Percentiles rank a stretch among this genome's conserved stretches.
These are phyloP conservation scores for Obba rivulosa DNA, from an alignment of 768 basidiomycete genomes.

Conservation along the genomic window DNA sequence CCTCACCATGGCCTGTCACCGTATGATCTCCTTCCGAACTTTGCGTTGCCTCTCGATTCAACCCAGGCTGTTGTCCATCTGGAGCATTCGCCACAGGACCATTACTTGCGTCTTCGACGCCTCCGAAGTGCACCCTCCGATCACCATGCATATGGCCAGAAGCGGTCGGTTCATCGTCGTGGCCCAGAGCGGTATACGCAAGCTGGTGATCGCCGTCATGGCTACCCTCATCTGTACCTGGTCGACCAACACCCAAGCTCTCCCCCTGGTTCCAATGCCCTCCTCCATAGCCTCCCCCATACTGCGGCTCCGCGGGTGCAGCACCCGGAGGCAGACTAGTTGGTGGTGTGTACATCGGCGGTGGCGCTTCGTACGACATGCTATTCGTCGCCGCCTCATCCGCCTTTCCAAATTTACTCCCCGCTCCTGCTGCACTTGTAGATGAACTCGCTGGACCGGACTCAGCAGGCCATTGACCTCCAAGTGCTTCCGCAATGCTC, in stretches of 20 bases:
- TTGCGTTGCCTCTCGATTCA: neutral
- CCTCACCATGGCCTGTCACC: neutral
- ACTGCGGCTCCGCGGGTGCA: conserved; percentile 25
- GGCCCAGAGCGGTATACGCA: conserved; percentile 22
- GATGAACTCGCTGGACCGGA: neutral
- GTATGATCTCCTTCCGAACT: no score
- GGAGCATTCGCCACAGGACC: conserved; percentile 2
- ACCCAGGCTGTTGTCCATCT: neutral
- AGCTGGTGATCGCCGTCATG: conserved; percentile 20
- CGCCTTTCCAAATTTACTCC: neutral
- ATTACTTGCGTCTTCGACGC: conserved; percentile 34
- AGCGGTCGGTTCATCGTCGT: conserved; percentile 7
- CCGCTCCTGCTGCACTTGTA: neutral
- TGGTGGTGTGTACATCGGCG: conserved; percentile 29
- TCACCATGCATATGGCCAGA: conserved; percentile 7
- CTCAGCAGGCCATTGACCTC: conserved; percentile 7
- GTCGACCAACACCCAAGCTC: neutral
- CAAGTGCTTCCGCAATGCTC: conserved; percentile 34
- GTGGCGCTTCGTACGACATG: conserved; percentile 28
- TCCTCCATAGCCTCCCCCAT: conserved; percentile 3
- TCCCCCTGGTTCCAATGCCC: neutral
- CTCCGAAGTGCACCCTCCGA: conserved; percentile 42
- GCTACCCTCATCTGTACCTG: conserved; percentile 1
- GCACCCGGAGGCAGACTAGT: conserved; percentile 40
- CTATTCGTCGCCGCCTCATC: no score